phyloP scores from a whole-genome alignment of 352 stramenopile genomes.

The Pythium aquatile region DNA sequence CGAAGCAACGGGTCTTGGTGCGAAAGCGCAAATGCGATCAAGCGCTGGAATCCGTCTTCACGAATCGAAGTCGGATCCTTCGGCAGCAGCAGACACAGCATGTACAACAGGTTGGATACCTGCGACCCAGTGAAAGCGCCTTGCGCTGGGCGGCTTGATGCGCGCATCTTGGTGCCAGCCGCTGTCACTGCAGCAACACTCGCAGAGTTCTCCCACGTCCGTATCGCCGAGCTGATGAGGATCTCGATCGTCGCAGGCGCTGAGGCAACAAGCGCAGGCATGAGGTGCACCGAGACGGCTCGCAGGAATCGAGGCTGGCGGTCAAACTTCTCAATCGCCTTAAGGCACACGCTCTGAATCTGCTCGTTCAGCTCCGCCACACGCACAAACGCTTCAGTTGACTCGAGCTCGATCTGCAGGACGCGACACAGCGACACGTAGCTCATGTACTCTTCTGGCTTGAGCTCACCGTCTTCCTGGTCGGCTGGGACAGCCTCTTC shows the following conservation, averaged over 20 bases:
- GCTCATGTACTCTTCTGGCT: constrained; percentile 21
- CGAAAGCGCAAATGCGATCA: constrained; percentile 55
- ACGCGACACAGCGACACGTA: constrained; percentile 51
- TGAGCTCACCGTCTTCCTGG: constrained; percentile 8
- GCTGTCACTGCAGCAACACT: constrained; percentile 8
- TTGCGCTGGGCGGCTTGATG: constrained; percentile 14
- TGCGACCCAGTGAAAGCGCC: constrained; percentile 17
- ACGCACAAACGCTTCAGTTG: constrained; percentile 22
- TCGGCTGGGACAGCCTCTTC: constrained; percentile 10
- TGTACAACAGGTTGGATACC: constrained; percentile 55
- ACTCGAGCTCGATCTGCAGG: constrained; percentile 34
- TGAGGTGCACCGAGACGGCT: constrained; percentile 43
- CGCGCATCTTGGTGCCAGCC: constrained; percentile 12
- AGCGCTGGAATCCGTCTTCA: constrained; percentile 35
- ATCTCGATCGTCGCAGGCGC: constrained; percentile 11
- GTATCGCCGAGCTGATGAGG: constrained; percentile 18
- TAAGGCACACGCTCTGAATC: constrained; percentile 35
- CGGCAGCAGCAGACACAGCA: constrained; percentile 60
- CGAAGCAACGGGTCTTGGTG: constrained; percentile 54
- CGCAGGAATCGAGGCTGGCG: constrained; percentile 43
- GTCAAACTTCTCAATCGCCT: constrained; percentile 41
- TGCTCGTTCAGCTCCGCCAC: constrained; percentile 12
- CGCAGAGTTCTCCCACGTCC: constrained; percentile 21
- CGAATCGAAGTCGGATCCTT: constrained; percentile 42
- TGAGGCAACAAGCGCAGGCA: constrained; percentile 39